Conservation (phyloP, 2,329 filamentous ascomycete genomes). For the Teratosphaeria gauchensis region DNA sequence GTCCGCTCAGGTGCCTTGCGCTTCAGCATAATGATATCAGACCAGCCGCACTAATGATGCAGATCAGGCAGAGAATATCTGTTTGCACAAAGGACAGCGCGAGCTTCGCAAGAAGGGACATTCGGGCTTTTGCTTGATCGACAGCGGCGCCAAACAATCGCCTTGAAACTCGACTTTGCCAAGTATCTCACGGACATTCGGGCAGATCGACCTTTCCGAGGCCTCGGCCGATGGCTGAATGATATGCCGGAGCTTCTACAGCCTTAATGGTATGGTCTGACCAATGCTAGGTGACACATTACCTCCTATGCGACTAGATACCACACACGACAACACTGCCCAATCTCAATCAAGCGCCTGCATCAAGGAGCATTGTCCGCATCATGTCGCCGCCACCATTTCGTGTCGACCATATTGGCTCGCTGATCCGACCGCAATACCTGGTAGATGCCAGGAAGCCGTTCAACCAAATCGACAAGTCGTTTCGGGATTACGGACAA, state of each 20-base stretch:
- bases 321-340: too few species aligned
- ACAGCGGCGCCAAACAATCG: background rate
- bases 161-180: background rate
- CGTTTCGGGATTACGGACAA: background rate
- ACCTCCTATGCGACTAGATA: too few species aligned
- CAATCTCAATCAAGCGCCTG: background rate
- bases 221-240: background rate
- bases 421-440: conserved; percentile 53
- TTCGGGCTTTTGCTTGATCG: background rate
- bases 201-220: background rate
- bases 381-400: conserved; percentile 44
- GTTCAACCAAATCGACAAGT: background rate
- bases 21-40: too few species aligned
- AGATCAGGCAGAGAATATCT: too few species aligned
- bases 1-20: too few species aligned
- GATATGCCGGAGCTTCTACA: background rate
- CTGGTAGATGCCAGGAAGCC: conserved; percentile 46
- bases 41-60: too few species aligned
- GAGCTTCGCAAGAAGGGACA: background rate
- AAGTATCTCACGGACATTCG: background rate
- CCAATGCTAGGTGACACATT: too few species aligned
- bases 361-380: background rate
- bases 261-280: background rate
- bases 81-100: too few species aligned
- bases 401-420: conserved; percentile 62